Evolutionary conservation across 225 moss, liverwort and hornwort genomes (phyloP).

Genomic region (Thuidium tamariscinum): DNA sequence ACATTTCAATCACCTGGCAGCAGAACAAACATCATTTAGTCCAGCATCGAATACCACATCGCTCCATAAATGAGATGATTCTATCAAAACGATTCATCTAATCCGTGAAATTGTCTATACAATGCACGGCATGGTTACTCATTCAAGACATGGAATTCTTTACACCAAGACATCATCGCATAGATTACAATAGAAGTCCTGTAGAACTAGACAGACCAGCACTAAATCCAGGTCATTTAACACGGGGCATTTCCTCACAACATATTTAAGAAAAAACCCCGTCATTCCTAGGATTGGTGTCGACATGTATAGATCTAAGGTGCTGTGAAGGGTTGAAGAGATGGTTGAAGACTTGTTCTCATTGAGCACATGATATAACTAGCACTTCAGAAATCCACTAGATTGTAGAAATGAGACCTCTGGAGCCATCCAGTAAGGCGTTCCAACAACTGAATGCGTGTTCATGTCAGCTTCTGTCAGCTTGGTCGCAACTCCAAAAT

Average conservation of each 20-base stretch:
- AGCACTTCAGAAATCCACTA: not conserved
- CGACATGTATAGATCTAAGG: not conserved
- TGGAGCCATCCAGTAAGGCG: conserved; percentile 99
- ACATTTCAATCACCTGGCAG: conserved; percentile 94
- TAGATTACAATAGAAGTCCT: not conserved
- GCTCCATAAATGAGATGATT: not conserved
- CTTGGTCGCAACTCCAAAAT: conserved; percentile 97
- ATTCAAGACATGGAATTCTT: not conserved
- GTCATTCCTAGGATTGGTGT: not conserved
- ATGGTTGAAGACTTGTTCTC: not conserved
- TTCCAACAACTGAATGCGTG: conserved; percentile 97
- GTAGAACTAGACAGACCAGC: not conserved
- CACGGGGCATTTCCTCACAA: not conserved
- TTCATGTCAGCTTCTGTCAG: conserved; percentile 89
- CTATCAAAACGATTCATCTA: not conserved
- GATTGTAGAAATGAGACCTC: conserved; percentile 39
- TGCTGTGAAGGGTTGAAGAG: not conserved
- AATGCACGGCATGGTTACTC: not conserved
- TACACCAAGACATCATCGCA: not conserved
- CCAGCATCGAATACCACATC: not conserved
- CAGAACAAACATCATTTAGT: not conserved
- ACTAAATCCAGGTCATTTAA: not conserved
- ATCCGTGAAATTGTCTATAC: not conserved
- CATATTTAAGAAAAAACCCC: not conserved
- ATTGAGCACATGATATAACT: not conserved